phyloP scores from a whole-genome alignment of 148 eudicot species.

The Spergularia bocconei region DNA sequence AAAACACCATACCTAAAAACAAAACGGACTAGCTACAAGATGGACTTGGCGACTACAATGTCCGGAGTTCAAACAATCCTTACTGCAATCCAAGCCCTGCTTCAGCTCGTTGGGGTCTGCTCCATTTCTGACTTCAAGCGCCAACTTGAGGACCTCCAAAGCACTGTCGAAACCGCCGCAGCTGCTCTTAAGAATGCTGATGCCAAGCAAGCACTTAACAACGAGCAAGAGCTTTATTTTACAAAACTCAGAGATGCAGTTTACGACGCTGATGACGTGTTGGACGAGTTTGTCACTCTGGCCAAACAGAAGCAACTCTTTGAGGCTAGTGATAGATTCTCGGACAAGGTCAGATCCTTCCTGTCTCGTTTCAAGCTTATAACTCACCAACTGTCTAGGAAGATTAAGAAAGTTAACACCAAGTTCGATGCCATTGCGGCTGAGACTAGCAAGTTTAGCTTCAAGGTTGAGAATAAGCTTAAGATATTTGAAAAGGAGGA shows the following conservation, averaged over 20 bases:
- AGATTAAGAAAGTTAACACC: too few species aligned
- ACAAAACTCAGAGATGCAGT: background rate
- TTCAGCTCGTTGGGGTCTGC: background rate
- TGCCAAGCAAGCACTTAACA: background rate
- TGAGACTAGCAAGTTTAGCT: too few species aligned
- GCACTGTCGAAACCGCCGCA: background rate
- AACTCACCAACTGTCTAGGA: too few species aligned
- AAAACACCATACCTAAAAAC: too few species aligned
- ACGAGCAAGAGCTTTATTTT: background rate
- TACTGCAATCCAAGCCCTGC: background rate
- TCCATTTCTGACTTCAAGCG: background rate
- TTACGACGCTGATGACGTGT: background rate
- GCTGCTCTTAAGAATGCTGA: background rate
- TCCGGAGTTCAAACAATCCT: background rate
- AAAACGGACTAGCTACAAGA: too few species aligned
- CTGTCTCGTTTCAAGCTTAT: too few species aligned
- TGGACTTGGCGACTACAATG: background rate
- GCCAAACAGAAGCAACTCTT: background rate
- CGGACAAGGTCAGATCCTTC: too few species aligned
- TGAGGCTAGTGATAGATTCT: too few species aligned
- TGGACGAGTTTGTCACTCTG: background rate
- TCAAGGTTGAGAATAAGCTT: background rate
- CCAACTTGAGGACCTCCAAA: background rate
- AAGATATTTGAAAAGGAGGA: background rate
- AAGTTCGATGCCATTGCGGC: too few species aligned